Evolutionary conservation across 2,329 filamentous ascomycete species (phyloP), one percentile per base, ranked within the genome.

Genomic region (Cytospora piceicola): DNA sequence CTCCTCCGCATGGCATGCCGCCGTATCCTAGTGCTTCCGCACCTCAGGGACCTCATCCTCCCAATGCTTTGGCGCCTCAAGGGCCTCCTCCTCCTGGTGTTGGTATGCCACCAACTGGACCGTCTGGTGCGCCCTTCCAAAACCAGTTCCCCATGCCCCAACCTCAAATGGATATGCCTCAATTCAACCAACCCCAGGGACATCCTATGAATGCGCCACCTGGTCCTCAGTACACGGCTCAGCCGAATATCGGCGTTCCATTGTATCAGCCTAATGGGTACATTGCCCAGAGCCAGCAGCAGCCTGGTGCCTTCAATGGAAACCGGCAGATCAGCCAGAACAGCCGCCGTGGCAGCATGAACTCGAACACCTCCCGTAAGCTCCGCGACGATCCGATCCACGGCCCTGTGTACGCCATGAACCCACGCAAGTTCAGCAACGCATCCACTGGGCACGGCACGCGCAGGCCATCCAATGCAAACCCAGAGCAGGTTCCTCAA

Each of bases 181-280:
- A 27, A 46, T 57, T 53, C 14, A n/a, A 29, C 12, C 20, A 49
- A 32, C 54, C 62, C 24, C 46, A 56, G 11, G 62, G 53, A 22
- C 30, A 54, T 14, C 55, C 36, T 15, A 51, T 42, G 58, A 34
- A 34, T 24, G 15, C 22, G 34, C 46, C 62, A 4, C 34, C 27
- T 29, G 27, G 27, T 29, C 27, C 36, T 52, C 62, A 52, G 17
- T 39, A 55, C 32, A 56, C 46, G 49, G 58, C 14, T 36, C 62
- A 56, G 17, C 58, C 55, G 55, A 34, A 46, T 29, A 58, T 29
- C 12, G 27, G 36, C 15, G 7, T 39, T 52, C 62, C 62, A 15
- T 20, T 58, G 49, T 67, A 65, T 22, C 65, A 62, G 20, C 24
- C 58, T 9, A 65, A 65, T n/a, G 65, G 62, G 3, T 62, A 65